Base-by-base conservation (phyloP, 306 rosid species). In the Vicia faba region DNA sequence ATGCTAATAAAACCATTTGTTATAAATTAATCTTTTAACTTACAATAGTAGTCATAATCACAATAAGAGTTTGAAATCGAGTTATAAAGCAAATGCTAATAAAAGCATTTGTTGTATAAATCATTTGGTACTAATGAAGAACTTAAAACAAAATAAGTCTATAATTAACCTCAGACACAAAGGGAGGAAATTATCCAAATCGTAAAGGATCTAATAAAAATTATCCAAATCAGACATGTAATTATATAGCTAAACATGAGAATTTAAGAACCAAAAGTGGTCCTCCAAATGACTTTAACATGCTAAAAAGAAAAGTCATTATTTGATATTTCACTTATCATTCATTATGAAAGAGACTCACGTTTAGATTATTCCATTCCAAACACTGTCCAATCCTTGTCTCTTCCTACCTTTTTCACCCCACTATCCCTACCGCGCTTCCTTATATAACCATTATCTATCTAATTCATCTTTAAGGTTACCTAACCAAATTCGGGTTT, bases 321-420 rank as follows among this genome's bases (percentile, higher is more conserved):
- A 3, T 57, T 41, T 64, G 20, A 57, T 53, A 56, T 19, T 45
- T 7, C 44, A 66, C 26, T 18, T 33, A 75, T 71, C 41, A 71
- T 80, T 80, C 72, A 68, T 11, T 39, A 68, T 11, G 48, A 75
- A 70, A 70, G 70, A 5, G 57, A 74, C 66, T 65, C 74, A 15
- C 13, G 57, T 65, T 64, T 73, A 44, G 55, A 44, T 45, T 44
- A 59, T 75, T 62, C 54, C 49, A 61, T 71, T 68, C 14, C 64
- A 46, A 60, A 59, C 61, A 54, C 61, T 57, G 39, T 35, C 5
- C 46, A 23, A 28, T 78, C 77, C 43, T 28, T 61, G 54, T 39
- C 51, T 18, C 23, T 54, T 6, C 12, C 45, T 41, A 38, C 2
- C 55, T 63, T 45, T 71, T 57, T 45, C 71, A 69, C 71, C 71